Evolutionary conservation across 805 yeast species (phyloP).

Genomic region (Metschnikowia koreensis): DNA sequence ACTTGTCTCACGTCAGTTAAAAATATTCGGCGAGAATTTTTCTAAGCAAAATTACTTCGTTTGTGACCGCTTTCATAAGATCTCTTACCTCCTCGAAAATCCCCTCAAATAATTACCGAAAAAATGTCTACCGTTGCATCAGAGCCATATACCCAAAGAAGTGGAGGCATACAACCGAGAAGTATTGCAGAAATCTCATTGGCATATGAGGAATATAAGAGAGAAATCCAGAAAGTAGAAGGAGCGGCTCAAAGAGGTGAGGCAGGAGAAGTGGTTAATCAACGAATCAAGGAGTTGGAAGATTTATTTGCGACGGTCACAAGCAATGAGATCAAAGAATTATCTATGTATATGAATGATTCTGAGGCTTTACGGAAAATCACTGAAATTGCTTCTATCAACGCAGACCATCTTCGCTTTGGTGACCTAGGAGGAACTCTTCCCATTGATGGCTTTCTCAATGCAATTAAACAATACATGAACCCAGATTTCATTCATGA

Average conservation of each 20-base stretch:
- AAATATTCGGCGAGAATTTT: too few species aligned
- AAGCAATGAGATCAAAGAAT: slow-evolving; percentile 32
- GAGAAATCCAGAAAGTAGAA: slow-evolving; percentile 34
- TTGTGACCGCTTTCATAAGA: too few species aligned
- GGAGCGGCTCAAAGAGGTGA: slow-evolving; percentile 56
- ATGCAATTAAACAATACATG: slow-evolving; percentile 34
- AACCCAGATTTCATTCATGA: slow-evolving; percentile 16
- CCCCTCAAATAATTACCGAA: not conserved
- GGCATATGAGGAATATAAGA: slow-evolving; percentile 30
- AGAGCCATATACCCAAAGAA: not conserved
- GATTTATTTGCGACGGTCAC: slow-evolving; percentile 44
- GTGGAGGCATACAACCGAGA: not conserved
- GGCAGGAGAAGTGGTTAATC: slow-evolving; percentile 49
- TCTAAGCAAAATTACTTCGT: too few species aligned
- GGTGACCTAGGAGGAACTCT: slow-evolving; percentile 55
- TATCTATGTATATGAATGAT: slow-evolving; percentile 47
- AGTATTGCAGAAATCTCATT: slow-evolving; percentile 11
- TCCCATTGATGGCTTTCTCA: slow-evolving; percentile 46
- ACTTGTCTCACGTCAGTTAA: too few species aligned
- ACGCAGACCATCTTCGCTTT: slow-evolving; percentile 58
- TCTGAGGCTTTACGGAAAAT: slow-evolving; percentile 61
- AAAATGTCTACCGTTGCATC: not conserved
- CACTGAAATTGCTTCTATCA: slow-evolving; percentile 60
- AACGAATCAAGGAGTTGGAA: slow-evolving; percentile 47
- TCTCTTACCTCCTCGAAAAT: too few species aligned